These are phyloP conservation scores for Apiotrichum gracile DNA, from an alignment of 1,284 basidiomycete genomes.

Conservation along the genomic window DNA sequence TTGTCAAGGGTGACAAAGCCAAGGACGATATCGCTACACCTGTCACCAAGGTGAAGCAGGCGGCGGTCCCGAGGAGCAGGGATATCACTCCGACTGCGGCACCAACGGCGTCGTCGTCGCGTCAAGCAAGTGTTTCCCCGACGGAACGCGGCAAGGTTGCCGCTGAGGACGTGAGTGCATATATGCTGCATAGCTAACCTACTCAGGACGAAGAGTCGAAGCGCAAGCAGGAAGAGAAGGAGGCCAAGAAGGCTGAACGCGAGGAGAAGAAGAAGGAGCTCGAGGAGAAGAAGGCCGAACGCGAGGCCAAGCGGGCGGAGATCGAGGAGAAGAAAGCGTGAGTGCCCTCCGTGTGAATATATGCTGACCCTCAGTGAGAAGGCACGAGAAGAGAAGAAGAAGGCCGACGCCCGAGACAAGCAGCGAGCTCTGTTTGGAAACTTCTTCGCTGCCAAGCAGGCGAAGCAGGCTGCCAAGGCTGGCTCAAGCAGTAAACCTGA, in stretches of 20 bases:
- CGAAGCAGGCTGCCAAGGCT: not conserved
- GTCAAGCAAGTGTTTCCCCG: slow-evolving; percentile 30
- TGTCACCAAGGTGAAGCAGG: not conserved
- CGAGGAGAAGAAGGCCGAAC: slow-evolving; percentile 9
- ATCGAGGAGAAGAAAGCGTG: slow-evolving; percentile 20
- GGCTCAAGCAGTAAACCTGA: not conserved
- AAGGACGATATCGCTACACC: slow-evolving; percentile 1
- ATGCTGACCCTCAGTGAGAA: slow-evolving; percentile 23
- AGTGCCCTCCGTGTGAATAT: not conserved
- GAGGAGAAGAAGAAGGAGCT: slow-evolving; percentile 11
- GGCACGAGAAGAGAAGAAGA: slow-evolving; percentile 32
- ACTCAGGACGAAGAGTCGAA: slow-evolving; percentile 28
- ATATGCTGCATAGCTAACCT: not conserved
- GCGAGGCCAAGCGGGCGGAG: slow-evolving; percentile 2
- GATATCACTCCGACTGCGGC: not conserved
- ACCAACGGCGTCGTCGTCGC: slow-evolving; percentile 21
- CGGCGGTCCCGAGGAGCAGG: not conserved
- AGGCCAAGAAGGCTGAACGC: slow-evolving; percentile 3
- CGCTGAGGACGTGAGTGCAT: slow-evolving; percentile 32
- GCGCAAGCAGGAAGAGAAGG: slow-evolving; percentile 6
- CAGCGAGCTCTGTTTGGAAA: slow-evolving; percentile 27
- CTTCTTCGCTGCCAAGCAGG: slow-evolving; percentile 27
- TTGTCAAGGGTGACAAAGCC: slow-evolving; percentile 25
- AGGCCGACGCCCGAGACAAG: slow-evolving; percentile 27
- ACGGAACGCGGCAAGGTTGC: slow-evolving; percentile 27